A percentile compares a stretch with the other conserved stretches of the same genome.
These are phyloP conservation scores for Ormosia semicastrata DNA, from an alignment of 306 rosid genomes.

Conservation along the genomic window DNA sequence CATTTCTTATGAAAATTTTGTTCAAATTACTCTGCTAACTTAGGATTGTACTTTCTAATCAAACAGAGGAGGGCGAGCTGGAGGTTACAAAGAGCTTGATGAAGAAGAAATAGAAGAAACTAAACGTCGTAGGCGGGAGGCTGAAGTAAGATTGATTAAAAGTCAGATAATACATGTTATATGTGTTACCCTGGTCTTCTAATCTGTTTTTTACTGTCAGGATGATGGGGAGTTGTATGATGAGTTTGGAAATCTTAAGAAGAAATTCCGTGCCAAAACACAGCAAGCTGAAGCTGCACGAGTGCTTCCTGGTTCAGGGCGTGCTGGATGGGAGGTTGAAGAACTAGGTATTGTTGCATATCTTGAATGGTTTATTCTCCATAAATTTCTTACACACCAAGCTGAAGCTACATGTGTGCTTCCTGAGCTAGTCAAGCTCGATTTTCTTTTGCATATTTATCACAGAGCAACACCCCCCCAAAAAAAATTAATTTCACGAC, in stretches of 20 bases:
- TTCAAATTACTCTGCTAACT: constrained; percentile 17
- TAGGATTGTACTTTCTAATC: constrained; percentile 14
- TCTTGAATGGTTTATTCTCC: neutral
- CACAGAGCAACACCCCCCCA: neutral
- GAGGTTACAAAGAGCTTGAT: constrained; percentile 99
- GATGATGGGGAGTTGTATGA: constrained; percentile 98
- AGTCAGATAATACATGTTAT: neutral
- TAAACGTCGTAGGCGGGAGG: constrained; percentile 90
- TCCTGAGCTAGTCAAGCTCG: neutral
- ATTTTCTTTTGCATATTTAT: neutral
- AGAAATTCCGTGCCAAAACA: constrained; percentile 90
- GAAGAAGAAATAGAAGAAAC: constrained; percentile 97
- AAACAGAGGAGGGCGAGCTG: constrained; percentile 96
- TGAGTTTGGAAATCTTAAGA: constrained; percentile 98
- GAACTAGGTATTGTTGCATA: constrained; percentile 66
- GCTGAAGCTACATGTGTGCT: neutral
- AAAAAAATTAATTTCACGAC: too few species aligned
- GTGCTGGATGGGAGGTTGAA: constrained; percentile 99
- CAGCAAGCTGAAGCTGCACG: constrained; percentile 82
- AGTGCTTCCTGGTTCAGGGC: constrained; percentile 89
- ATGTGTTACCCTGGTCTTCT: constrained; percentile 10
- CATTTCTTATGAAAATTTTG: neutral
- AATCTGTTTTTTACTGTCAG: constrained; percentile 39
- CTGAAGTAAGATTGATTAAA: constrained; percentile 71
- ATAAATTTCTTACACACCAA: neutral